These are phyloP conservation scores for Nigrograna mackinnonii DNA, from an alignment of 2,329 filamentous ascomycete species.

Conservation along the genomic window DNA sequence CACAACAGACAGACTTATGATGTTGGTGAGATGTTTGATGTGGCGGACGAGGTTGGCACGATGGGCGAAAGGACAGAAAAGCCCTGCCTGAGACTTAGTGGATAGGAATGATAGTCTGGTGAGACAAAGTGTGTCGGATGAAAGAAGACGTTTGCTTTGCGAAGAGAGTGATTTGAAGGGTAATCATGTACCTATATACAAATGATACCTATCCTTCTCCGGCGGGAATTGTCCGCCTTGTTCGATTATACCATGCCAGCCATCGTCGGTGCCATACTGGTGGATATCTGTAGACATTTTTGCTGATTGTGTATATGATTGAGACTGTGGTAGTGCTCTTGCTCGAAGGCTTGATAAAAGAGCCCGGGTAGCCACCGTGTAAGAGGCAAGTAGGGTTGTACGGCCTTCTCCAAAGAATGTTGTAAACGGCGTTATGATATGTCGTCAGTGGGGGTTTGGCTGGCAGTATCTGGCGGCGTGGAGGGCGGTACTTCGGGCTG, in stretches of 20 bases:
- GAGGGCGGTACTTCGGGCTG: too few species aligned
- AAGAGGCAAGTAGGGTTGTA: not conserved
- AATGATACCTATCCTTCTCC: conserved; percentile 57
- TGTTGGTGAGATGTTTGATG: conserved; percentile 59
- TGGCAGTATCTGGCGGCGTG: not conserved
- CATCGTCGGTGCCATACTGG: conserved; percentile 45
- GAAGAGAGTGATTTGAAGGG: too few species aligned
- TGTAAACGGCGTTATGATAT: not conserved
- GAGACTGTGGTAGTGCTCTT: not conserved
- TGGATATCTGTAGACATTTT: conserved; percentile 25
- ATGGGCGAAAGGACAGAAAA: conserved; percentile 70
- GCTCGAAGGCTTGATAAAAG: too few species aligned
- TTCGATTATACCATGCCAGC: conserved; percentile 57
- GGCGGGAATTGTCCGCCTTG: conserved; percentile 52
- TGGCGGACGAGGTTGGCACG: conserved; percentile 61
- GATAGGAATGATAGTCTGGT: not conserved
- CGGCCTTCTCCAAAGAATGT: not conserved
- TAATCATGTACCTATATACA: conserved; percentile 52
- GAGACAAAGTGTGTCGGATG: not conserved
- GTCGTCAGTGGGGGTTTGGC: not conserved
- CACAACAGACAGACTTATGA: conserved; percentile 62
- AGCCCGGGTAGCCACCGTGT: too few species aligned
- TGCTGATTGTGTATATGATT: not conserved
- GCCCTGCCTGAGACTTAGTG: conserved; percentile 43
- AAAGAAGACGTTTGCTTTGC: not conserved